Evolutionary conservation across 768 basidiomycete species (phyloP).

Genomic region (Auriscalpium vulgare): DNA sequence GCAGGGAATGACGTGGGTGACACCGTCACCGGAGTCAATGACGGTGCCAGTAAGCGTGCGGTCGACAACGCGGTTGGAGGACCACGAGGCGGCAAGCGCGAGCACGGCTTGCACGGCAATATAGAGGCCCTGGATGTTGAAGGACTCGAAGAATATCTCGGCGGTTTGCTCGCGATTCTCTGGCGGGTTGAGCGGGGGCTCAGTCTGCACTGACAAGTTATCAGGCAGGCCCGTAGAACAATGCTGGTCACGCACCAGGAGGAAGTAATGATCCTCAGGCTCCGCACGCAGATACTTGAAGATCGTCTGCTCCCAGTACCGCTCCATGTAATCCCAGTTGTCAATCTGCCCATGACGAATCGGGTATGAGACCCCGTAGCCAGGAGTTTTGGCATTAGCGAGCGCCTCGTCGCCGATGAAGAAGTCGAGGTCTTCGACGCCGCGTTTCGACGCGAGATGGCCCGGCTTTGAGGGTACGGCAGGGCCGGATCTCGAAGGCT

Average conservation of each 20-base stretch:
- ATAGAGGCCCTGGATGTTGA: slow-evolving; percentile 98
- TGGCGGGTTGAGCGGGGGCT: slow-evolving; percentile 95
- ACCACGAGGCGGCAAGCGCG: slow-evolving; percentile 96
- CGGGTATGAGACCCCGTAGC: slow-evolving; percentile 92
- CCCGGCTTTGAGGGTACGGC: slow-evolving; percentile 80
- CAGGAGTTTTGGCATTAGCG: slow-evolving; percentile 89
- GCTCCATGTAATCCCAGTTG: slow-evolving; percentile 98
- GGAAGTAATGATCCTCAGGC: slow-evolving; percentile 98
- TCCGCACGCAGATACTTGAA: slow-evolving; percentile 99
- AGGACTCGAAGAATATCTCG: slow-evolving; percentile 99
- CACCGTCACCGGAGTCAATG: slow-evolving; percentile 98
- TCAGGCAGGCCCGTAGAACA: not conserved
- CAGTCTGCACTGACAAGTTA: slow-evolving; percentile 54
- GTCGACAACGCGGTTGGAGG: slow-evolving; percentile 81
- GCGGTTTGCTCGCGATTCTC: slow-evolving; percentile 99
- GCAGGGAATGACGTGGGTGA: slow-evolving; percentile 93
- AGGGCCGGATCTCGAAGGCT: slow-evolving; percentile 54
- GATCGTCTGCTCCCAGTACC: slow-evolving; percentile 99
- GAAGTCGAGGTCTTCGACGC: slow-evolving; percentile 98
- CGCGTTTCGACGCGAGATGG: slow-evolving; percentile 91
- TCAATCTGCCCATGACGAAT: slow-evolving; percentile 97
- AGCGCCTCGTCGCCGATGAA: slow-evolving; percentile 98
- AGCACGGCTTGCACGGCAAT: slow-evolving; percentile 99
- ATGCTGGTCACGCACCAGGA: slow-evolving; percentile 62
- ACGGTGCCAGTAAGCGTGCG: slow-evolving; percentile 94